A percentile compares a stretch with the other conserved stretches of the same genome.
Conservation (phyloP, 2,329 filamentous ascomycete species). For the Aspergillus flavus region DNA sequence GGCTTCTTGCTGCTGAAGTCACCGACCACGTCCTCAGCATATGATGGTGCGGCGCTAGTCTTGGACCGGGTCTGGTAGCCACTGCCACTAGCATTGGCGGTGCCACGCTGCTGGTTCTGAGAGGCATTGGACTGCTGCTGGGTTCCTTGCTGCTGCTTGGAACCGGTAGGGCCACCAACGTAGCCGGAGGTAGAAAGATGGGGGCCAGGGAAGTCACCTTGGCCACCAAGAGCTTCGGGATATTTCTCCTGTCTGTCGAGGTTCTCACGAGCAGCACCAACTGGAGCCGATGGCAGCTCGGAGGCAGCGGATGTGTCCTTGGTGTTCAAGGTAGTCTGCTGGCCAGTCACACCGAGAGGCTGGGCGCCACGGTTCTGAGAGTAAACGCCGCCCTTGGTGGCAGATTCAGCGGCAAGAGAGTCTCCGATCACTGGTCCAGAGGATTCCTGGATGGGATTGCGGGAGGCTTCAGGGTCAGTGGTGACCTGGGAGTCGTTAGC, state of each 20-base stretch:
- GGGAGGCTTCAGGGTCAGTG: conserved; percentile 49
- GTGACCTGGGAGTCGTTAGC: conserved; percentile 34
- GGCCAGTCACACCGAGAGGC: conserved; percentile 52
- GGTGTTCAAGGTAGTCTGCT: conserved; percentile 59
- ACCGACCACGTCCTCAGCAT: conserved; percentile 38
- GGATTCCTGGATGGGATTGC: conserved; percentile 62
- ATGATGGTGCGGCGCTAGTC: conserved; percentile 41
- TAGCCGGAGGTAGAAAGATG: conserved; percentile 39
- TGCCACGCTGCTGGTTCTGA: conserved; percentile 1
- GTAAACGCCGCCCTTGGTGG: conserved; percentile 62
- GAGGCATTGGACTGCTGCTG: not conserved
- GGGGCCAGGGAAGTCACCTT: conserved; percentile 41
- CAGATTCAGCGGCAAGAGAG: conserved; percentile 76
- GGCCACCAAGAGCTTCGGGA: conserved; percentile 41
- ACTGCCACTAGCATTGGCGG: conserved; percentile 26
- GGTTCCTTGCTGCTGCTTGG: conserved; percentile 35
- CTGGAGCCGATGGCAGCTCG: conserved; percentile 51
- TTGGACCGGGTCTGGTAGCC: conserved; percentile 30
- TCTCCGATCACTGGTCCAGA: conserved; percentile 66
- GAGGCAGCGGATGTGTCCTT: conserved; percentile 58
- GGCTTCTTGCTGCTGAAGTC: conserved; percentile 44
- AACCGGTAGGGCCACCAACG: conserved; percentile 35
- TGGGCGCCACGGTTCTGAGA: conserved; percentile 60
- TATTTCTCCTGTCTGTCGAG: conserved; percentile 47
- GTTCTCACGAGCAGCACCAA: conserved; percentile 50